Evolutionary conservation across 2,329 filamentous ascomycete genomes (phyloP), one percentile per base, ranked within the genome.

Genomic region (Sphaerulina musiva): DNA sequence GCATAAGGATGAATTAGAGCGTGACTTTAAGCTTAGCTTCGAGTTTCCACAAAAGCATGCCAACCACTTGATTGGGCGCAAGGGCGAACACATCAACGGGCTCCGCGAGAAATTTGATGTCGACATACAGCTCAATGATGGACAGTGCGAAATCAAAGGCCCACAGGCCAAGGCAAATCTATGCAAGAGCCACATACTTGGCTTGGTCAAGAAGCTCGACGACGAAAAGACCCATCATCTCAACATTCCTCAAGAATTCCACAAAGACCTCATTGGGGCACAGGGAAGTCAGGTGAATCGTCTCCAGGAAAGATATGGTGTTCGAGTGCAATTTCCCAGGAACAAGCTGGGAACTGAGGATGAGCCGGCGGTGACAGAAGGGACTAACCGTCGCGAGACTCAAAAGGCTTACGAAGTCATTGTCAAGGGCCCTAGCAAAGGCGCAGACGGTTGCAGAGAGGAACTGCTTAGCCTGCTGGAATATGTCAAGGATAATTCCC

Each of bases 11-110:
- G 92, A 97, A 72, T 87, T 93, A 68, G 92, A 97, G 73, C 87
- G 92, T 56, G 90, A 89, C 43, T 95, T 91, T 73, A 90, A 83
- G 2, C 76, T 88, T 55, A 83, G 81, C 26, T 97, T 97, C 62
- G 89, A 95, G 59, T 98, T 95, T 75, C 92, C 92, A 6, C 88
- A 95, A 69, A 95, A 95, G 73, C 95, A 84, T 68, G 90, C 91
- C 59, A 95, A 95, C 71, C 86, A 95, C 69, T 80, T 87, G 23
- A 85, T 87, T 57, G 83, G 83, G 55, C 80, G 80, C 66, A 78
- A 78, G 39, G 83, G 83, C 48, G 81, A 84, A 64, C 86, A 85
- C 69, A 85, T 86, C 69, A 83, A 82, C 67, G 82, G 83, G 64
- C 73, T 85, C 44, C 80, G 83, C 32, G 83, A 86, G 41, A 83